Evolutionary conservation across 257 asterid species (phyloP), one percentile per base, ranked within the genome.

Genomic region (Salvia rosmarinus): DNA sequence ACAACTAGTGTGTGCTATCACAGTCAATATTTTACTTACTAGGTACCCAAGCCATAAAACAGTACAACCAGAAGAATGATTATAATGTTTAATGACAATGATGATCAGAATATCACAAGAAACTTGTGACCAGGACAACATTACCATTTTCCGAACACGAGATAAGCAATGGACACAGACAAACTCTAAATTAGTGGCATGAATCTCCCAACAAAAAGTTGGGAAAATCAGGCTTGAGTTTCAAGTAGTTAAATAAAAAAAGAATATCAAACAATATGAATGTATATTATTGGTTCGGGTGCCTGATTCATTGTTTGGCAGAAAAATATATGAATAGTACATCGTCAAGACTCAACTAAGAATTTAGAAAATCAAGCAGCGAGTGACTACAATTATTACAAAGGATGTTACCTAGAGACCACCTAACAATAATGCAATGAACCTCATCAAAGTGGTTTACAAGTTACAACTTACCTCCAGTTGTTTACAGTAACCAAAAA

Each of bases 371-470:
- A 39, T 17, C 37, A 46, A 25, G 11, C 50, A 40, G 9, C 17
- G 4, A 21, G 56, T 50, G 43, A n/a, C 68, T 46, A 47, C 19
- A 60, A 46, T 34, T 34, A 49, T 30, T 44, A 14, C 43, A 13
- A 54, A 69, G 43, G 25, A 35, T 30, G 61, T 65, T 23, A 21
- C 16, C 58, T 28, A 46, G 44, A 28, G 25, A 25, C 71, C 58
- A 64, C 16, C 4, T 43, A n/a, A n/a, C n/a, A n/a, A n/a, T n/a
- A n/a, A n/a, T n/a, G n/a, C n/a, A n/a, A n/a, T n/a, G n/a, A n/a
- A n/a, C n/a, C n/a, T n/a, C n/a, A n/a, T n/a, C n/a, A n/a, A n/a
- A n/a, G n/a, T n/a, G n/a, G n/a, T n/a, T n/a, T n/a, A n/a, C n/a
- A n/a, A n/a, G n/a, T n/a, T n/a, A n/a, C n/a, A n/a, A n/a, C n/a